A percentile compares a stretch with the other conserved stretches of the same genome.
Conservation (phyloP, 2,329 filamentous ascomycete species). For the Fusarium sp. region DNA sequence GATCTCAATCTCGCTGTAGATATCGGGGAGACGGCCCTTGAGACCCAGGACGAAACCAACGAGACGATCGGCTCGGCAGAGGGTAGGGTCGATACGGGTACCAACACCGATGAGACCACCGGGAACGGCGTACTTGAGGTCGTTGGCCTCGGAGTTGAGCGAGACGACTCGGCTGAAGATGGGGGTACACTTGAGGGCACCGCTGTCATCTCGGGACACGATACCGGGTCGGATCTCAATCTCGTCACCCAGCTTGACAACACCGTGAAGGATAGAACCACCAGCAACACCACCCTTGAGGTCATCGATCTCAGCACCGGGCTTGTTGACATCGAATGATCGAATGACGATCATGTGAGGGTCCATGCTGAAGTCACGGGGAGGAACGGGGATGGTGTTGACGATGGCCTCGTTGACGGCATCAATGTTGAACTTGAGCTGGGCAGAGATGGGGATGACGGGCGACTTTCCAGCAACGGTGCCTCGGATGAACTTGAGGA, state of each 20-base stretch:
- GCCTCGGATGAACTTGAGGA: conserved; percentile 97
- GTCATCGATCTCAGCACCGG: conserved; percentile 97
- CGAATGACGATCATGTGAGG: conserved; percentile 99
- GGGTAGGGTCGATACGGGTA: conserved; percentile 95
- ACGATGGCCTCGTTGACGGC: conserved; percentile 97
- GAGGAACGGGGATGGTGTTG: conserved; percentile 91
- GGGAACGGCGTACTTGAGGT: conserved; percentile 97
- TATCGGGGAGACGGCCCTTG: conserved; percentile 91
- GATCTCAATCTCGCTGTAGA: conserved; percentile 98
- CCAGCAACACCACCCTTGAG: conserved; percentile 98
- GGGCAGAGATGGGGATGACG: conserved; percentile 95
- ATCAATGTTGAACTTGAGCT: conserved; percentile 99
- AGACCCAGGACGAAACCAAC: conserved; percentile 98
- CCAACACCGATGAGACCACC: conserved; percentile 98
- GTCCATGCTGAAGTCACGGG: conserved; percentile 89
- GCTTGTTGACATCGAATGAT: conserved; percentile 99
- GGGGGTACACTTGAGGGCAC: conserved; percentile 94
- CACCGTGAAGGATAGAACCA: conserved; percentile 95
- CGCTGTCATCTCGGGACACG: conserved; percentile 92
- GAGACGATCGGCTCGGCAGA: conserved; percentile 98
- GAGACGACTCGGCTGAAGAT: conserved; percentile 97
- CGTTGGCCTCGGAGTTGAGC: conserved; percentile 97
- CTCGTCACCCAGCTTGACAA: conserved; percentile 96
- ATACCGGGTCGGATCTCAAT: conserved; percentile 99
- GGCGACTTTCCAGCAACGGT: conserved; percentile 95